These are phyloP conservation scores for Podospora pseudoanserina DNA, from an alignment of 495 filamentous ascomycete species.

Conservation along the genomic window DNA sequence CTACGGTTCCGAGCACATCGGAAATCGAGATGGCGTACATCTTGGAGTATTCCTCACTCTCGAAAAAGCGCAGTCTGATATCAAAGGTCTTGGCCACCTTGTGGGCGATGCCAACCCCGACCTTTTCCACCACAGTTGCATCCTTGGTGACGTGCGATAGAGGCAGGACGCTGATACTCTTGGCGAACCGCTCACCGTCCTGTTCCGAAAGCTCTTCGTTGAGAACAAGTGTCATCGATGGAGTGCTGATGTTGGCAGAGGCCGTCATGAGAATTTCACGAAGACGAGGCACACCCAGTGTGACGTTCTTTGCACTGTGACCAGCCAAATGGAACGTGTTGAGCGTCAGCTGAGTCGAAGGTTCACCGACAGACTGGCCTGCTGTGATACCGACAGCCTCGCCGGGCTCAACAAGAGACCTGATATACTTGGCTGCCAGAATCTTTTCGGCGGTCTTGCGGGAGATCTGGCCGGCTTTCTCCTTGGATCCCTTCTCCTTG, in stretches of 20 bases:
- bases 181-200: conserved; percentile 77
- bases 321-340: conserved; percentile 99
- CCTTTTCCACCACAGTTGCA: conserved; percentile 70
- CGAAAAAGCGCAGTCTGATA: conserved; percentile 79
- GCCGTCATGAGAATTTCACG: conserved; percentile 99
- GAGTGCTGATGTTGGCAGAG: conserved; percentile 79
- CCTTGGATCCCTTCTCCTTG: conserved; percentile 52
- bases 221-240: conserved; percentile 82
- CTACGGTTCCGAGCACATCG: conserved; percentile 75
- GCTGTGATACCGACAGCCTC: conserved; percentile 98
- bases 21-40: conserved; percentile 77
- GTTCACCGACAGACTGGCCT: conserved; percentile 93
- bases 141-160: conserved; percentile 83
- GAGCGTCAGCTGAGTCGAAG: conserved; percentile 98
- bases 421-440: conserved; percentile 87
- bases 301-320: conserved; percentile 98
- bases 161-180: conserved; percentile 84
- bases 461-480: conserved; percentile 35
- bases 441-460: conserved; percentile 79
- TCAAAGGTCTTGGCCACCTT: conserved; percentile 77
- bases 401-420: conserved; percentile 88
- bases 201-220: conserved; percentile 66
- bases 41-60: conserved; percentile 70
- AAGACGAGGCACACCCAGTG: conserved; percentile 93
- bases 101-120: conserved; percentile 63